Conservation (phyloP, 1,284 basidiomycete species). For the Pterulicium gracile region DNA sequence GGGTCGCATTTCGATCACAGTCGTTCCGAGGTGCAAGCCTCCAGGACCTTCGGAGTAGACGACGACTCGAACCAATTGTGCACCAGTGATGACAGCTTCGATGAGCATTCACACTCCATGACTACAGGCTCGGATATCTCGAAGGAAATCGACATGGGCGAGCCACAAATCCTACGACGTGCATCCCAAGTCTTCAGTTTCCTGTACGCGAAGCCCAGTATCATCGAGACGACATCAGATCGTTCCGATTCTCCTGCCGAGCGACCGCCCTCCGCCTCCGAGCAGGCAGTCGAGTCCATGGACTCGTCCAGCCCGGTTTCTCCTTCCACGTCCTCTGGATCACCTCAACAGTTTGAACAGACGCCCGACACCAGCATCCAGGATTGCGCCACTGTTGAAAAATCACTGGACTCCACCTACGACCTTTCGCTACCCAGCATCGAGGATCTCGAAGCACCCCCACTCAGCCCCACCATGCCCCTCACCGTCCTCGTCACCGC, state of each 20-base stretch:
- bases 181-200: slow-evolving; percentile 64
- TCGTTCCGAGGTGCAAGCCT: background rate
- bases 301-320: too few species aligned
- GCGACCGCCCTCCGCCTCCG: too few species aligned
- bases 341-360: too few species aligned
- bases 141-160: slow-evolving; percentile 18
- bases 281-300: too few species aligned
- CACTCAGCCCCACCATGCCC: slow-evolving; percentile 30
- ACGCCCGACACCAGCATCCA: too few species aligned
- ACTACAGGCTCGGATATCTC: background rate
- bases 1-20: background rate
- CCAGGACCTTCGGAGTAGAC: background rate
- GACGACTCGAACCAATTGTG: background rate
- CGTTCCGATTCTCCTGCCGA: too few species aligned
- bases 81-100: too few species aligned
- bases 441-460: slow-evolving; percentile 1
- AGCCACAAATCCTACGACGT: slow-evolving; percentile 36
- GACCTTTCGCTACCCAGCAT: too few species aligned
- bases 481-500: slow-evolving; percentile 39
- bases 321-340: too few species aligned
- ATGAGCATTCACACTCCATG: too few species aligned
- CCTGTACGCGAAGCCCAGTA: slow-evolving; percentile 32
- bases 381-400: too few species aligned
- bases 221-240: background rate
- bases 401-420: too few species aligned